These are phyloP conservation scores for Populus hybrid DNA, from an alignment of 441 rosid genomes.

Conservation along the genomic window DNA sequence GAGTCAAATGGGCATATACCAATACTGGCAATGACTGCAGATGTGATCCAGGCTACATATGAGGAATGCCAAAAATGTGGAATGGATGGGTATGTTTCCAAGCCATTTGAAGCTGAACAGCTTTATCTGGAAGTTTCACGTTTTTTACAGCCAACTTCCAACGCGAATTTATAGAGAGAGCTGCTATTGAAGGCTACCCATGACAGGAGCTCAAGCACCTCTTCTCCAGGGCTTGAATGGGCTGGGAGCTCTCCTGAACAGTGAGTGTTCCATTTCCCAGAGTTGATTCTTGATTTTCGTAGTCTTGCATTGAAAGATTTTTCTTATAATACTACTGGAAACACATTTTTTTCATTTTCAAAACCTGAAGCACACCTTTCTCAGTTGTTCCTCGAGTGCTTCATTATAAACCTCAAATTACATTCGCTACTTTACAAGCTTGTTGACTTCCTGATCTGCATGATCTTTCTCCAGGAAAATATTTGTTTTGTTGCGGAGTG, in stretches of 20 bases:
- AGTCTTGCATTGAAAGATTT: background rate
- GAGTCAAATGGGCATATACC: slow-evolving; percentile 67
- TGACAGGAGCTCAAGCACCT: slow-evolving; percentile 18
- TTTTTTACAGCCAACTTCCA: slow-evolving; percentile 37
- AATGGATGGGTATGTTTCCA: slow-evolving; percentile 95
- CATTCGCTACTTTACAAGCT: background rate
- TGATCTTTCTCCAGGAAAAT: slow-evolving; percentile 32
- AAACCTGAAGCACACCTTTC: background rate
- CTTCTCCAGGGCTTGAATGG: slow-evolving; percentile 20
- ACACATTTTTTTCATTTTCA: background rate
- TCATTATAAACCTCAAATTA: background rate
- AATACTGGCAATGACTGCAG: slow-evolving; percentile 94
- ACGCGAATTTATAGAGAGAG: slow-evolving; percentile 19
- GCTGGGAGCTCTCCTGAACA: slow-evolving; percentile 20
- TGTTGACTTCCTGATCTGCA: slow-evolving; percentile 14
- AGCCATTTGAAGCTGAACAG: slow-evolving; percentile 88
- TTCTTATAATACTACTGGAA: background rate
- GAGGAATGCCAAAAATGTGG: slow-evolving; percentile 59
- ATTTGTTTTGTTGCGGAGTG: slow-evolving; percentile 26
- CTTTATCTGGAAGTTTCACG: slow-evolving; percentile 70
- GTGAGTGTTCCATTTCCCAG: slow-evolving; percentile 36
- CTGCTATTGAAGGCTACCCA: slow-evolving; percentile 11
- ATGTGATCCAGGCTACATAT: slow-evolving; percentile 83
- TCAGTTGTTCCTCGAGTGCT: background rate
- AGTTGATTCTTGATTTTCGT: background rate